Percentiles rank a stretch among this genome's conserved stretches.
Evolutionary conservation across 2,329 filamentous ascomycete species (phyloP).

Genomic region (Leptographium galeiforme): DNA sequence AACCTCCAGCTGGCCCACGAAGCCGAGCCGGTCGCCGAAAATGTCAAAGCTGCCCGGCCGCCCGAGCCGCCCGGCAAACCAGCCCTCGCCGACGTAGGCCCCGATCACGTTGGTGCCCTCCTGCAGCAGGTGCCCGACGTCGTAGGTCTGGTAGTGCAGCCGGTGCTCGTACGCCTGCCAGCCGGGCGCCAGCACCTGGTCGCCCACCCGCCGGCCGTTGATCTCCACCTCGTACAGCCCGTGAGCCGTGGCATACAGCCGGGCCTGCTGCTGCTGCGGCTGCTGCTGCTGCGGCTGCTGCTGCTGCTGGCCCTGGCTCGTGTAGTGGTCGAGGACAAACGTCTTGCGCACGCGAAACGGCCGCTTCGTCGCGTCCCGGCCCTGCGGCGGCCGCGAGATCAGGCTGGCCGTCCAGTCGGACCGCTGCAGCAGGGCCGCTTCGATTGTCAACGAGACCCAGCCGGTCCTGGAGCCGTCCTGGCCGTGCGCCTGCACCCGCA

Average conservation of each 20-base stretch:
- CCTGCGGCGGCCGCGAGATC: conserved; percentile 2
- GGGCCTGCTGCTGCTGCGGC: conserved; percentile 11
- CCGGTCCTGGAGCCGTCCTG: background rate
- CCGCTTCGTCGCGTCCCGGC: background rate
- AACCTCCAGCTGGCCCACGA: conserved; percentile 25
- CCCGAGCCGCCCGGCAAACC: conserved; percentile 25
- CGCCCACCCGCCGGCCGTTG: conserved; percentile 19
- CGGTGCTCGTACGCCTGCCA: conserved; percentile 27
- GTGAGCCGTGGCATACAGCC: conserved; percentile 20
- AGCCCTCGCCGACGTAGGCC: conserved; percentile 29
- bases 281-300: too few species aligned
- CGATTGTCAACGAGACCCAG: conserved; percentile 5
- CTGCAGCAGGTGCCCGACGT: conserved; percentile 21
- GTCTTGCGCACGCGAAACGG: conserved; percentile 12
- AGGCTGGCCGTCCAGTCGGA: conserved; percentile 7
- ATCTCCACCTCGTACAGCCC: conserved; percentile 21
- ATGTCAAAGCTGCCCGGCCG: conserved; percentile 15
- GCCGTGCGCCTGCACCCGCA: conserved; percentile 3
- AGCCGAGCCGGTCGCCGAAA: conserved; percentile 25
- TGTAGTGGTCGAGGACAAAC: conserved; percentile 5
- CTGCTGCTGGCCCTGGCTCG: too few species aligned
- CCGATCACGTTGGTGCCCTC: conserved; percentile 17
- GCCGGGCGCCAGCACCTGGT: conserved; percentile 23
- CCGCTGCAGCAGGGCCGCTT: conserved; percentile 9
- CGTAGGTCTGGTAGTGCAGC: conserved; percentile 27